phyloP scores from a whole-genome alignment of 1,284 basidiomycete genomes.

The Omphalotus olearius region DNA sequence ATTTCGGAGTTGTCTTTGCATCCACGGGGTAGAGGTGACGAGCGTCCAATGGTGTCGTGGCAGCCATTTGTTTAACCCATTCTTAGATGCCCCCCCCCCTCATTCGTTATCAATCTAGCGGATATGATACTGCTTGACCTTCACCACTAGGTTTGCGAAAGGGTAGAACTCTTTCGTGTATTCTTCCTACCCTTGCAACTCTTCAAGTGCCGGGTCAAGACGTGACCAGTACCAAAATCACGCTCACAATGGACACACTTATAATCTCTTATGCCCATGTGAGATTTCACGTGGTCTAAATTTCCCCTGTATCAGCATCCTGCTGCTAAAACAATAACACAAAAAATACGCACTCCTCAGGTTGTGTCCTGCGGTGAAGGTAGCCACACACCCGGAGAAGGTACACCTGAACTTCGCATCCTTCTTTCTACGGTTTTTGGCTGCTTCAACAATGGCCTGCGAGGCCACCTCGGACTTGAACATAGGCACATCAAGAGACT shows the following conservation, averaged over 20 bases:
- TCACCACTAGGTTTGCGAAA: too few relatives aligned
- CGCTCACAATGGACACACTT: slow-evolving; percentile 11
- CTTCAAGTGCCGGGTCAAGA: slow-evolving; percentile 13
- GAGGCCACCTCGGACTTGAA: slow-evolving; percentile 8
- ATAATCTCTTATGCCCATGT: slow-evolving; percentile 9
- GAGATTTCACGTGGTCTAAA: slow-evolving; percentile 17
- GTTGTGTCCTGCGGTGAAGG: slow-evolving; percentile 17
- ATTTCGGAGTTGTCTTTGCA: too few relatives aligned
- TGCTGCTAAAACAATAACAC: neutral
- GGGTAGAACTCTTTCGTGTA: neutral
- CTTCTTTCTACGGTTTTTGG: slow-evolving; percentile 13
- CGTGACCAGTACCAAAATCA: slow-evolving; percentile 15
- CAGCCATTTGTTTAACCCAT: too few relatives aligned
- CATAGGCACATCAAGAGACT: too few relatives aligned
- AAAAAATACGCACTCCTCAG: slow-evolving; percentile 9
- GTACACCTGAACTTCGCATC: slow-evolving; percentile 5
- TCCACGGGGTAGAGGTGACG: too few relatives aligned
- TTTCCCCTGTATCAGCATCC: neutral
- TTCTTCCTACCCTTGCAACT: slow-evolving; percentile 11
- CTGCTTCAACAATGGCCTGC: slow-evolving; percentile 11
- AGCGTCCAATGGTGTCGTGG: too few relatives aligned
- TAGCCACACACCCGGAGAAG: slow-evolving; percentile 2
- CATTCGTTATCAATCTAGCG: neutral
- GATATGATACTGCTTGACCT: too few relatives aligned
- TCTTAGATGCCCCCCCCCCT: too few relatives aligned